Evolutionary conservation across 129 eudicot species (phyloP).

Genomic region (Saposhnikovia divaricata): DNA sequence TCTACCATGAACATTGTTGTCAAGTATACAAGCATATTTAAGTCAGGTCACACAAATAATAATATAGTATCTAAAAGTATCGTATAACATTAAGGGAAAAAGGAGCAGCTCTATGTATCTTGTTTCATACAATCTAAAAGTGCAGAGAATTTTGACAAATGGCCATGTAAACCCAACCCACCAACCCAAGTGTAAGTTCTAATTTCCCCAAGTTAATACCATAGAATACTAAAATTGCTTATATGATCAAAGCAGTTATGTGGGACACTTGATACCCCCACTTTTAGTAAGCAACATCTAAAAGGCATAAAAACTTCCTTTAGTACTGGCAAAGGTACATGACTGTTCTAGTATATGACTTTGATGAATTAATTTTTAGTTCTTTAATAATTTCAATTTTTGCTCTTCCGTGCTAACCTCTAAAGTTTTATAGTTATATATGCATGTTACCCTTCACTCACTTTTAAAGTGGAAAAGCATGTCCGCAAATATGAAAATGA

Average conservation of each 20-base stretch:
- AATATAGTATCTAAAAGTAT: neutral
- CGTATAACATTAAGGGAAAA: neutral
- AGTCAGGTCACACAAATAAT: neutral
- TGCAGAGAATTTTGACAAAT: neutral
- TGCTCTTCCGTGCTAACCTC: neutral
- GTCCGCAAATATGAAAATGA: neutral
- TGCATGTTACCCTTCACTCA: neutral
- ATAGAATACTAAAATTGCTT: neutral
- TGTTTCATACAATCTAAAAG: neutral
- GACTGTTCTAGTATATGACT: neutral
- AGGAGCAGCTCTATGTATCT: neutral
- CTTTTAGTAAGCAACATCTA: neutral
- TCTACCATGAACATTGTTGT: neutral
- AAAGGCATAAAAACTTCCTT: neutral
- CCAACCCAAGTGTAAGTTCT: too few relatives aligned
- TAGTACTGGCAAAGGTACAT: neutral
- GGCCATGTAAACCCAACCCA: too few relatives aligned
- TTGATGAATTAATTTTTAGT: neutral
- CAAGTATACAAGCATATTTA: neutral
- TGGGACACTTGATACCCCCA: neutral
- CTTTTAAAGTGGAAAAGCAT: neutral
- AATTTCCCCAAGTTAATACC: neutral
- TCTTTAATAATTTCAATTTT: neutral
- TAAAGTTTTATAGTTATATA: neutral
- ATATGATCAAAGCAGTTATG: neutral